These are phyloP conservation scores for Zygosaccharomyces sapae DNA, from an alignment of 1,139 yeast genomes.

Conservation along the genomic window DNA sequence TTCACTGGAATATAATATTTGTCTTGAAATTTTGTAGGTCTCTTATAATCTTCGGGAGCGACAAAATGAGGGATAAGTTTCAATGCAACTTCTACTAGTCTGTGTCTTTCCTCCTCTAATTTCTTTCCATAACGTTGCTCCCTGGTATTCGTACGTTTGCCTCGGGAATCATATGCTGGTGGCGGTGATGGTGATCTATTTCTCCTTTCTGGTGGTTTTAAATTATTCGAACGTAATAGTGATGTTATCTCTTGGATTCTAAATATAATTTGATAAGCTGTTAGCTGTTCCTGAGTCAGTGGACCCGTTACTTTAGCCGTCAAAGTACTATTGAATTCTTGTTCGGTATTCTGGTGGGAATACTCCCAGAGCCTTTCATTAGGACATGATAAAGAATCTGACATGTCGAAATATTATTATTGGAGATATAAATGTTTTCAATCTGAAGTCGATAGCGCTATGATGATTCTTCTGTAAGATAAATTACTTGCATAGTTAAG, in stretches of 20 bases:
- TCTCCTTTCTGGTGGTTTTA: slow-evolving; percentile 35
- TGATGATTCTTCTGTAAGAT: no score
- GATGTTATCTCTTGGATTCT: slow-evolving; percentile 76
- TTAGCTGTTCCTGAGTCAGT: slow-evolving; percentile 80
- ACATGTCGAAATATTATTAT: neutral
- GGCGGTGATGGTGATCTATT: slow-evolving; percentile 84
- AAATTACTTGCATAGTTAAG: no score
- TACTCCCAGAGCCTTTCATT: slow-evolving; percentile 19
- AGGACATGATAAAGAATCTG: slow-evolving; percentile 2
- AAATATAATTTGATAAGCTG: slow-evolving; percentile 69
- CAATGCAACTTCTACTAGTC: slow-evolving; percentile 68
- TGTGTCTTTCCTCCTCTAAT: slow-evolving; percentile 75
- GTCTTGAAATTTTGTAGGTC: slow-evolving; percentile 71
- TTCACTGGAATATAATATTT: slow-evolving; percentile 81
- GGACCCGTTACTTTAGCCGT: slow-evolving; percentile 47
- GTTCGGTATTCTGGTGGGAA: neutral
- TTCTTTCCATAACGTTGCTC: slow-evolving; percentile 59
- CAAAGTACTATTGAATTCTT: slow-evolving; percentile 15
- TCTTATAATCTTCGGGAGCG: slow-evolving; percentile 74
- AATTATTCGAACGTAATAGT: slow-evolving; percentile 49
- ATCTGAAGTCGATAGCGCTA: no score
- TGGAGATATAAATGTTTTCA: neutral
- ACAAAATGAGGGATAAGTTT: slow-evolving; percentile 69
- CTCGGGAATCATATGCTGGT: slow-evolving; percentile 78
- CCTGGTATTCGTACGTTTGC: slow-evolving; percentile 81